These are phyloP conservation scores for Escallonia herrerae DNA, from an alignment of 129 eudicot species.

Conservation along the genomic window DNA sequence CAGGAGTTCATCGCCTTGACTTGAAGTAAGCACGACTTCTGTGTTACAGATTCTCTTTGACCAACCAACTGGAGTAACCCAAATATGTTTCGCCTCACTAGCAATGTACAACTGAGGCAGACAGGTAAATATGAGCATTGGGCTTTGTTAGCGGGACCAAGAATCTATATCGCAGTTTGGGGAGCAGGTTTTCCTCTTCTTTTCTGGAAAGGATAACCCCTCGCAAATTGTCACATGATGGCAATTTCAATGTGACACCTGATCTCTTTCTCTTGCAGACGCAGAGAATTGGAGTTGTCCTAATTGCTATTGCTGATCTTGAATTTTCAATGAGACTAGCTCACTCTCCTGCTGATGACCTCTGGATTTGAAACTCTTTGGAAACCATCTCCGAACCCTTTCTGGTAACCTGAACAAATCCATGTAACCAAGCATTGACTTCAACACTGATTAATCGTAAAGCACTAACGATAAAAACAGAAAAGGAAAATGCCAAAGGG, in stretches of 20 bases:
- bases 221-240: neutral
- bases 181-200: neutral
- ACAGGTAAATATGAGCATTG: too few species aligned
- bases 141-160: neutral
- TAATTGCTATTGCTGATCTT: constrained; percentile 37
- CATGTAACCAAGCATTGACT: too few species aligned
- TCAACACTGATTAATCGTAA: too few species aligned
- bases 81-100: too few species aligned
- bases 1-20: too few species aligned
- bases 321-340: constrained; percentile 51
- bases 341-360: constrained; percentile 82
- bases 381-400: constrained; percentile 63
- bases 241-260: neutral
- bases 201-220: neutral
- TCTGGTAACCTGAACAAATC: constrained; percentile 63
- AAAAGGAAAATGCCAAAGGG: neutral
- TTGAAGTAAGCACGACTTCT: too few species aligned
- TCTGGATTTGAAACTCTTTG: constrained; percentile 49
- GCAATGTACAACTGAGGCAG: too few species aligned
- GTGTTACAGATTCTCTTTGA: too few species aligned
- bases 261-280: neutral
- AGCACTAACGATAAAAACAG: neutral
- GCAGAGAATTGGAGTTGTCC: neutral
- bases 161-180: neutral
- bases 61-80: too few species aligned